A percentile compares a stretch with the other conserved stretches of the same genome.
Evolutionary conservation across 352 stramenopile species (phyloP).

Genomic region (Phytophthora quininea): DNA sequence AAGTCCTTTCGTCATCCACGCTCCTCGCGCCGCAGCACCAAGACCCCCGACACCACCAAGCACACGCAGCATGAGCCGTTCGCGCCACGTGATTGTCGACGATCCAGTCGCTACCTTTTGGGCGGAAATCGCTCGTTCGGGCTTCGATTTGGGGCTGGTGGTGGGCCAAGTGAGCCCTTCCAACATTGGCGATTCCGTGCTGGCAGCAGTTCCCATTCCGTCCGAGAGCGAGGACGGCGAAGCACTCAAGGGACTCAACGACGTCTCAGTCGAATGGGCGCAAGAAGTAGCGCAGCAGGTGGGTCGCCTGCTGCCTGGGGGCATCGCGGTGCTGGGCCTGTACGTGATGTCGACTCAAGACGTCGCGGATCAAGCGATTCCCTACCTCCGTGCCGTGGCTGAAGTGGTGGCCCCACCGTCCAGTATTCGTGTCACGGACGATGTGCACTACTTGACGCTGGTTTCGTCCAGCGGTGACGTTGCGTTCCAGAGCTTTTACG

Average conservation of each 20-base stretch:
- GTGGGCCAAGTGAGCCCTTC: constrained; percentile 56
- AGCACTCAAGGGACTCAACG: constrained; percentile 36
- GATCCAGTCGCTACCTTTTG: constrained; percentile 33
- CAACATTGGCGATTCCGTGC: constrained; percentile 43
- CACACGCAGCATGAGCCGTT: constrained; percentile 27
- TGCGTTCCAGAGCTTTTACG: constrained; percentile 29
- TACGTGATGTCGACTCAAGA: constrained; percentile 56
- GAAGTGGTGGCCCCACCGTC: constrained; percentile 33
- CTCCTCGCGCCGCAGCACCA: not conserved
- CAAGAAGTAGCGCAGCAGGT: constrained; percentile 71
- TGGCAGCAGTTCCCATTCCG: constrained; percentile 57
- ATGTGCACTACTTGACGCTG: constrained; percentile 55
- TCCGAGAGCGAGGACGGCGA: constrained; percentile 49
- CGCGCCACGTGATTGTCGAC: constrained; percentile 40
- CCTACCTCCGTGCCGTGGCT: constrained; percentile 61
- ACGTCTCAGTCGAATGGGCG: constrained; percentile 72
- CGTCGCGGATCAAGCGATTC: constrained; percentile 41
- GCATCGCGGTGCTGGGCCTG: constrained; percentile 55
- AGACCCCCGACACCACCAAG: not conserved
- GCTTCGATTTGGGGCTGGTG: constrained; percentile 68
- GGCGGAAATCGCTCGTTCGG: constrained; percentile 11
- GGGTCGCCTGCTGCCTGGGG: constrained; percentile 68
- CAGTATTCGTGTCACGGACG: constrained; percentile 17
- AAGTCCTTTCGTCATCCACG: constrained; percentile 1
- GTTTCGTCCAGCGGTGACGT: constrained; percentile 28